A percentile compares a stretch with the other conserved stretches of the same genome.
These are phyloP conservation scores for Ophiorrhiza pumila DNA, from an alignment of 257 asterid genomes.

Conservation along the genomic window DNA sequence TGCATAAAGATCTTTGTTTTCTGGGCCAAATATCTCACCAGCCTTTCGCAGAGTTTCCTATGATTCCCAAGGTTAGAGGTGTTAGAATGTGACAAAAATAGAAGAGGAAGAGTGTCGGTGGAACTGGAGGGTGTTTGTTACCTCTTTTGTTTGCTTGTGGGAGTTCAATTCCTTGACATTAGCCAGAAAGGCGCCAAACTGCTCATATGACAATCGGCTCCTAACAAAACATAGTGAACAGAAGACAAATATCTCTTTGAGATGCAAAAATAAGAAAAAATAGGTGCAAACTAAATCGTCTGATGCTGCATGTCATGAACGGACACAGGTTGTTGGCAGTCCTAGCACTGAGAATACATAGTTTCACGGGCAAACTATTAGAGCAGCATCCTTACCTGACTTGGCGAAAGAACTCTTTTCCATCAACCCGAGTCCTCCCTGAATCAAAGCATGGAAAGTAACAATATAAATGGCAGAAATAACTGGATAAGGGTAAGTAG, in stretches of 20 bases:
- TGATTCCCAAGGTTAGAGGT: slow-evolving; percentile 4
- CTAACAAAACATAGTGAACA: slow-evolving; percentile 29
- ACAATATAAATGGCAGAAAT: not conserved
- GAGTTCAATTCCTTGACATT: slow-evolving; percentile 92
- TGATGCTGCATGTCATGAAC: not conserved
- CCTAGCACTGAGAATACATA: not conserved
- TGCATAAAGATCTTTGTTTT: slow-evolving; percentile 77
- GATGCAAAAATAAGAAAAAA: not conserved
- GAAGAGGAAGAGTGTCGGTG: no score
- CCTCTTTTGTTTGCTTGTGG: slow-evolving; percentile 95
- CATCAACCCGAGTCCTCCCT: slow-evolving; percentile 93
- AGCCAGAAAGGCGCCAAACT: slow-evolving; percentile 85
- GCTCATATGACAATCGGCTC: slow-evolving; percentile 81
- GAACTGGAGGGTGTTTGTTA: slow-evolving; percentile 6
- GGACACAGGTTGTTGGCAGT: not conserved
- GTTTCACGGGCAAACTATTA: not conserved
- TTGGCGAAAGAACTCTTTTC: slow-evolving; percentile 97
- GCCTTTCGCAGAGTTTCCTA: slow-evolving; percentile 86
- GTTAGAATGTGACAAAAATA: not conserved
- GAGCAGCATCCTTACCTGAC: slow-evolving; percentile 55
- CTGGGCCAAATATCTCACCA: slow-evolving; percentile 82
- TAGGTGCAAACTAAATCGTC: not conserved
- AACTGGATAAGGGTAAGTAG: not conserved
- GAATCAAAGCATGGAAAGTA: slow-evolving; percentile 13
- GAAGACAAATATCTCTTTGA: not conserved